phyloP scores from a whole-genome alignment of 2,329 filamentous ascomycete genomes.

The Fusarium penzigii region DNA sequence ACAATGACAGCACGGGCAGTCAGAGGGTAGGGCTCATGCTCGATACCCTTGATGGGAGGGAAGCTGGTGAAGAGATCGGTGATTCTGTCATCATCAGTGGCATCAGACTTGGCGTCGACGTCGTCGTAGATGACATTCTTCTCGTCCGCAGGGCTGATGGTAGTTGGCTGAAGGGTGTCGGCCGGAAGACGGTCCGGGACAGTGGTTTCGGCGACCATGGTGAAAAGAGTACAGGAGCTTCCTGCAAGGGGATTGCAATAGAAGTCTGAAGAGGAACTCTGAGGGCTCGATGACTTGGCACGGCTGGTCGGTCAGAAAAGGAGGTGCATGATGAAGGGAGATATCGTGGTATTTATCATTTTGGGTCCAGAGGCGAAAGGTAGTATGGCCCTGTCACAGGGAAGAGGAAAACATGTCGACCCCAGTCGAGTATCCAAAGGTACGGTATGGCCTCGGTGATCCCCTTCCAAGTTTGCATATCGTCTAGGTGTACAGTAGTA shows the following conservation, averaged over 20 bases:
- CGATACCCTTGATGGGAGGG: slow-evolving; percentile 41
- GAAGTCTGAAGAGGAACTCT: neutral
- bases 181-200: slow-evolving; percentile 16
- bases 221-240: slow-evolving; percentile 1
- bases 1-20: slow-evolving; percentile 57
- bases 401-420: neutral
- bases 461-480: too few relatives aligned
- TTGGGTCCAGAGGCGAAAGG: neutral
- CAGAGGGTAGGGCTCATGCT: slow-evolving; percentile 49
- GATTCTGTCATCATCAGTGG: slow-evolving; percentile 31
- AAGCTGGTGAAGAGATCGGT: slow-evolving; percentile 44
- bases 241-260: too few relatives aligned
- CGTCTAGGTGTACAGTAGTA: too few relatives aligned
- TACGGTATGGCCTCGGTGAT: too few relatives aligned
- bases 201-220: slow-evolving; percentile 21
- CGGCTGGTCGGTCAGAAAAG: neutral
- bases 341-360: slow-evolving; percentile 16
- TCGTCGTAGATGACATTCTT: slow-evolving; percentile 28
- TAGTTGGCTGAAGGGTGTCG: slow-evolving; percentile 15
- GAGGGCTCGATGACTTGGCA: slow-evolving; percentile 8
- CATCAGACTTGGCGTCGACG: slow-evolving; percentile 30
- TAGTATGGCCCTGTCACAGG: neutral
- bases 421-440: too few relatives aligned
- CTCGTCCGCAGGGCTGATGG: slow-evolving; percentile 6
- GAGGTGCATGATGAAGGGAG: neutral